phyloP scores from a whole-genome alignment of 2,329 filamentous ascomycete genomes.

The Fusarium longipes region DNA sequence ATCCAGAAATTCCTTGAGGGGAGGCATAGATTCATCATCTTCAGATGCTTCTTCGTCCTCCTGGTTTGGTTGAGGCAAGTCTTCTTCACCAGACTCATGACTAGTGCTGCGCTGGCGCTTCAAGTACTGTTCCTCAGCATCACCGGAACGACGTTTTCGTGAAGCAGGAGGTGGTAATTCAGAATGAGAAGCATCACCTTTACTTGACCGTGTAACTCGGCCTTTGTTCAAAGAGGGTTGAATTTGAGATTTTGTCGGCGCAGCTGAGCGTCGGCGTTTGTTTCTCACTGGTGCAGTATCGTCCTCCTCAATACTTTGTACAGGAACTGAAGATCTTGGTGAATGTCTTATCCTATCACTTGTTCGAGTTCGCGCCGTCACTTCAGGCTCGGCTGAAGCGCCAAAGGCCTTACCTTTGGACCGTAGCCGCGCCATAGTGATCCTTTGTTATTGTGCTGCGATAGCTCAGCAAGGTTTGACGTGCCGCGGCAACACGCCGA shows the following conservation, averaged over 20 bases:
- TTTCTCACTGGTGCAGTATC: background rate
- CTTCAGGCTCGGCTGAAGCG: background rate
- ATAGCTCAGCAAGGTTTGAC: background rate
- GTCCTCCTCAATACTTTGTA: constrained; percentile 13
- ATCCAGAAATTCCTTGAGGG: constrained; percentile 13
- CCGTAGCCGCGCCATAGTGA: constrained; percentile 24
- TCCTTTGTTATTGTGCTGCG: constrained; percentile 16
- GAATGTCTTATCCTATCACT: constrained; percentile 1
- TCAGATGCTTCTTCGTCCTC: background rate
- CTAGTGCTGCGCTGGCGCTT: constrained; percentile 17
- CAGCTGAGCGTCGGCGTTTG: constrained; percentile 1
- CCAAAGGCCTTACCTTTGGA: constrained; percentile 16
- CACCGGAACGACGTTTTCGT: constrained; percentile 27
- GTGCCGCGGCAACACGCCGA: background rate
- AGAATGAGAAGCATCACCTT: background rate
- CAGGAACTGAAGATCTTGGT: background rate
- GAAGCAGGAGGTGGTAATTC: background rate
- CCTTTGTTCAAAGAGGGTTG: background rate
- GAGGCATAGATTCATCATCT: constrained; percentile 24
- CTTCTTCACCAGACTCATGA: background rate
- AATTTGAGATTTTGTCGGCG: background rate
- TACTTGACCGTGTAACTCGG: constrained; percentile 28
- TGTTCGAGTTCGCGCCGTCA: background rate
- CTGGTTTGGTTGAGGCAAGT: background rate
- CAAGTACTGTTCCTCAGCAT: background rate